Evolutionary conservation across 2,329 filamentous ascomycete genomes (phyloP).

Genomic region (Claviceps sp.): DNA sequence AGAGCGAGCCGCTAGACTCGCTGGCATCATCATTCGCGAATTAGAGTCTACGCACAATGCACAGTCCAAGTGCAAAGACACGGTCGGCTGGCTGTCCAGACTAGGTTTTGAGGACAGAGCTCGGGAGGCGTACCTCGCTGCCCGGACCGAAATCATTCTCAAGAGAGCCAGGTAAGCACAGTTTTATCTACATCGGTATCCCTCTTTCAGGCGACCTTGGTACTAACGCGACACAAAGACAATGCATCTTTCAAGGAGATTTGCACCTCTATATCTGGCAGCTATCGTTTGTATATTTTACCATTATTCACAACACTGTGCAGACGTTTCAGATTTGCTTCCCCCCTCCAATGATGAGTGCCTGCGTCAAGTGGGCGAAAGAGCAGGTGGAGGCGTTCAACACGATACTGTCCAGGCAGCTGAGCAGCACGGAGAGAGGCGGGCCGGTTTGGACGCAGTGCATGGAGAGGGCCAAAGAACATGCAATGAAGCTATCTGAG

Average conservation of each 20-base stretch:
- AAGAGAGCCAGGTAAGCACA: slow-evolving; percentile 59
- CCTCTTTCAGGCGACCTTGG: too few relatives aligned
- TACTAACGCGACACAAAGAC: slow-evolving; percentile 34
- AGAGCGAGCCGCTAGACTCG: slow-evolving; percentile 66
- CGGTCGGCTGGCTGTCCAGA: slow-evolving; percentile 71
- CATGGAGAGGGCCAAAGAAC: slow-evolving; percentile 66
- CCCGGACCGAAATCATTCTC: slow-evolving; percentile 64
- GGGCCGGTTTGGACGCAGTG: slow-evolving; percentile 70
- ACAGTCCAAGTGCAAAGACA: slow-evolving; percentile 61
- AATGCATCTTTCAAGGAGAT: slow-evolving; percentile 91
- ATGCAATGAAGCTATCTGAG: slow-evolving; percentile 66
- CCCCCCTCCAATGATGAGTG: slow-evolving; percentile 74
- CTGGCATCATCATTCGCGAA: slow-evolving; percentile 61
- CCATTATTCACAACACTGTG: slow-evolving; percentile 84
- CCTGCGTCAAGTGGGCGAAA: slow-evolving; percentile 97
- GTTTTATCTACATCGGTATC: too few relatives aligned
- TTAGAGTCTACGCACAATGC: slow-evolving; percentile 68
- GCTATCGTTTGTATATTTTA: slow-evolving; percentile 91
- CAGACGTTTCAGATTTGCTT: slow-evolving; percentile 81
- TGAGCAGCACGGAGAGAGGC: slow-evolving; percentile 72
- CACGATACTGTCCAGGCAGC: slow-evolving; percentile 62
- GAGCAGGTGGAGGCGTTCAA: slow-evolving; percentile 89
- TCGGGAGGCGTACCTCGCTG: slow-evolving; percentile 71
- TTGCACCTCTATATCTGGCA: slow-evolving; percentile 90
- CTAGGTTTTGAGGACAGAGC: slow-evolving; percentile 86